phyloP scores from a whole-genome alignment of 441 rosid species.

The Viola pubescens region DNA sequence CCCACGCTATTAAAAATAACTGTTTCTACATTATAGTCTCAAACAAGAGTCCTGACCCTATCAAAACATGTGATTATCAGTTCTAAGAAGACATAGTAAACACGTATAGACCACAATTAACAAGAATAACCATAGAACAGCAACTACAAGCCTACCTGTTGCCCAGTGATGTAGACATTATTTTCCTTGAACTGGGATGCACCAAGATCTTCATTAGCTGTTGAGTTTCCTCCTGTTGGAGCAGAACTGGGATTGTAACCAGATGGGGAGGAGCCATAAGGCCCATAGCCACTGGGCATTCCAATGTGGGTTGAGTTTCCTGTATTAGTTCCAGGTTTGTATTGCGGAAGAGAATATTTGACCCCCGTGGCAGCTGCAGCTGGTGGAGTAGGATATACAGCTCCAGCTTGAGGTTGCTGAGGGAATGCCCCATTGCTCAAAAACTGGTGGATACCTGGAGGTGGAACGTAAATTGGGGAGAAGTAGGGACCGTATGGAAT shows the following conservation, averaged over 20 bases:
- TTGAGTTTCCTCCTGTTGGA: slow-evolving; percentile 57
- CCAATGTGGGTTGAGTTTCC: slow-evolving; percentile 64
- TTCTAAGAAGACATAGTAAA: too few relatives aligned
- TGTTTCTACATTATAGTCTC: too few relatives aligned
- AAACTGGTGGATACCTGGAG: slow-evolving; percentile 70
- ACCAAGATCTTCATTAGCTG: slow-evolving; percentile 61
- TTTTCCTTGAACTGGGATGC: slow-evolving; percentile 75
- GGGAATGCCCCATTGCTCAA: slow-evolving; percentile 68
- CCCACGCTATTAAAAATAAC: too few relatives aligned
- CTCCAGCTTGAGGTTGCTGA: slow-evolving; percentile 77
- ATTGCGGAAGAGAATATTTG: slow-evolving; percentile 73
- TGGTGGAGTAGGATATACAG: slow-evolving; percentile 70
- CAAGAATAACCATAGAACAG: too few relatives aligned
- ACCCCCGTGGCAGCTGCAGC: slow-evolving; percentile 59
- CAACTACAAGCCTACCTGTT: slow-evolving; percentile 43
- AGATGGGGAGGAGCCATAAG: slow-evolving; percentile 68
- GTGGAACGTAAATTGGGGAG: slow-evolving; percentile 69
- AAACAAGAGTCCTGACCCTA: too few relatives aligned
- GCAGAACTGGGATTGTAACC: slow-evolving; percentile 65
- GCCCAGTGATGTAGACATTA: slow-evolving; percentile 63
- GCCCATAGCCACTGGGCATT: slow-evolving; percentile 73
- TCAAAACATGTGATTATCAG: too few relatives aligned
- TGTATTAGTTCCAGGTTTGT: slow-evolving; percentile 66
- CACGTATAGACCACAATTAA: too few relatives aligned
- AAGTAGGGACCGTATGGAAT: slow-evolving; percentile 72